Conservation (phyloP, 257 asterid genomes). For the Verbena officinalis region DNA sequence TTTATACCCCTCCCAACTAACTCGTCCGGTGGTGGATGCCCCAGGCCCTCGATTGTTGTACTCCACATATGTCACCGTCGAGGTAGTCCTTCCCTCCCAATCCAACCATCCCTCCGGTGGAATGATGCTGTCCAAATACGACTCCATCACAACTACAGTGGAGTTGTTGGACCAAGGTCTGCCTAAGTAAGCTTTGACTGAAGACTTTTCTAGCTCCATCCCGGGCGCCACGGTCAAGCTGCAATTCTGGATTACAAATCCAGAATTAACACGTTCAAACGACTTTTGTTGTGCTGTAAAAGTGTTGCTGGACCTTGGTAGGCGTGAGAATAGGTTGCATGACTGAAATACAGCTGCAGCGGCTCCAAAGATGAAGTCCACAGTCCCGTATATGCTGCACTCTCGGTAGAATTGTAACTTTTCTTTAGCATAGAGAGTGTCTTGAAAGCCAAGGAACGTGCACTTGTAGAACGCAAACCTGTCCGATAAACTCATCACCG, state of each 20-base stretch:
- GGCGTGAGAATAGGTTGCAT: neutral
- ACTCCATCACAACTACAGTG: slow-evolving; percentile 2
- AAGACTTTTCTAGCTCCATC: neutral
- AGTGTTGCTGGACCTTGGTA: neutral
- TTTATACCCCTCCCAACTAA: neutral
- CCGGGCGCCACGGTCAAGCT: neutral
- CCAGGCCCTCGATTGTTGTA: neutral
- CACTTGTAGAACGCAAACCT: neutral
- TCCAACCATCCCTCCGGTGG: neutral
- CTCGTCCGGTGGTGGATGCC: neutral
- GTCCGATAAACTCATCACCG: neutral
- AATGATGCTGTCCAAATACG: neutral
- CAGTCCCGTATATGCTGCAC: neutral
- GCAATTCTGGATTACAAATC: neutral
- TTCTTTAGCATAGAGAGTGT: neutral
- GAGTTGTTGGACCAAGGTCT: slow-evolving; percentile 3
- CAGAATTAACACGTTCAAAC: neutral
- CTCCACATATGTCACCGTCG: neutral
- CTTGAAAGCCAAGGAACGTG: neutral
- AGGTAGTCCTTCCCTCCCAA: neutral
- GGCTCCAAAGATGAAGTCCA: neutral
- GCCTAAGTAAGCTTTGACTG: neutral
- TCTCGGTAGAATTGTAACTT: neutral
- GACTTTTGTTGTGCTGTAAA: neutral
- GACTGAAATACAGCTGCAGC: neutral